phyloP scores from a whole-genome alignment of 495 filamentous ascomycete genomes.

The Hypoxylon perforatum region DNA sequence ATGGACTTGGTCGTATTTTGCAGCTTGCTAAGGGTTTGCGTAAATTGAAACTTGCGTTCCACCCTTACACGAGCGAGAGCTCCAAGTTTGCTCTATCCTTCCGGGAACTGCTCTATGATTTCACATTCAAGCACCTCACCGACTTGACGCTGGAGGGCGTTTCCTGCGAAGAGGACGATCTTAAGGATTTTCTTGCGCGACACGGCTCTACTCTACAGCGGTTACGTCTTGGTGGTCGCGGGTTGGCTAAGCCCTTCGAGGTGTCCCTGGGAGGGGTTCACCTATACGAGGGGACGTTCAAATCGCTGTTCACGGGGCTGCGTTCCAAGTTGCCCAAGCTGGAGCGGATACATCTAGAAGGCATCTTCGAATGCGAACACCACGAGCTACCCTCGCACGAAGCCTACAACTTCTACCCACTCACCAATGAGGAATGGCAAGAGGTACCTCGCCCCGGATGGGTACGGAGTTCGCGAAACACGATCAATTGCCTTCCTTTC shows the following conservation, averaged over 20 bases:
- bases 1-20: constrained; percentile 58
- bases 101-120: constrained; percentile 50
- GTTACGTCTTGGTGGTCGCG: constrained; percentile 58
- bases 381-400: constrained; percentile 51
- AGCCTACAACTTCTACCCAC: constrained; percentile 56
- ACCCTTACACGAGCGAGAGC: constrained; percentile 51
- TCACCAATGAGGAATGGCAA: constrained; percentile 57
- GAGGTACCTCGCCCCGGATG: constrained; percentile 38
- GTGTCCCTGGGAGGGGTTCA: constrained; percentile 56
- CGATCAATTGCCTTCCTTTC: constrained; percentile 54
- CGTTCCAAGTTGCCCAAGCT: constrained; percentile 50
- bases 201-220: constrained; percentile 55
- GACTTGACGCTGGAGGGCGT: constrained; percentile 58
- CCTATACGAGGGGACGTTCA: constrained; percentile 57
- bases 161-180: constrained; percentile 56
- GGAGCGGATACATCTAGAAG: constrained; percentile 57
- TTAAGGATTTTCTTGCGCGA: constrained; percentile 54
- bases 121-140: constrained; percentile 52
- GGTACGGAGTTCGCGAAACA: constrained; percentile 46
- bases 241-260: constrained; percentile 54
- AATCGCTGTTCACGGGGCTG: constrained; percentile 53
- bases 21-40: constrained; percentile 51
- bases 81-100: constrained; percentile 57
- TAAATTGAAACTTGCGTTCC: constrained; percentile 57
- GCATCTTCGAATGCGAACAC: constrained; percentile 57